Conservation (phyloP, 352 stramenopile species). For the Globisporangium acanthophoron region DNA sequence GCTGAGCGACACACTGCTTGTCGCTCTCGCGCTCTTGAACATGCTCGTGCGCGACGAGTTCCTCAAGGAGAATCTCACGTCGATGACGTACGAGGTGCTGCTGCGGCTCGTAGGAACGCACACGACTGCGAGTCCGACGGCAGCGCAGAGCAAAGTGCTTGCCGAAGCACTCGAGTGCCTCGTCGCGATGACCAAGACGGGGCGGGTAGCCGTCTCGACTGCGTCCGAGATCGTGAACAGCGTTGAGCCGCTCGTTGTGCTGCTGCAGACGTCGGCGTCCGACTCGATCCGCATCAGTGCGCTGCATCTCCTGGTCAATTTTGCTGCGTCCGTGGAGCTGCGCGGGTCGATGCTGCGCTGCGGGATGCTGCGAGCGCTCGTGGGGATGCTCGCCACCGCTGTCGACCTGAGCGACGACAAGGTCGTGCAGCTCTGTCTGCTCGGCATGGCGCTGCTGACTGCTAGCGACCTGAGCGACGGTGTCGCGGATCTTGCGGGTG, state of each 20-base stretch:
- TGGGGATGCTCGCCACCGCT: slow-evolving; percentile 17
- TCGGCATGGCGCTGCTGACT: slow-evolving; percentile 63
- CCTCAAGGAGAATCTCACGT: slow-evolving; percentile 42
- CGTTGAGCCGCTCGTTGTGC: slow-evolving; percentile 40
- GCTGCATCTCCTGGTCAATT: slow-evolving; percentile 70
- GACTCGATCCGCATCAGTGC: slow-evolving; percentile 40
- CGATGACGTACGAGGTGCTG: slow-evolving; percentile 59
- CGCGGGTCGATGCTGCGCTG: slow-evolving; percentile 33
- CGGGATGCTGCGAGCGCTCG: slow-evolving; percentile 35
- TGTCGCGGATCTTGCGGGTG: slow-evolving; percentile 24
- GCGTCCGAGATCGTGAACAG: slow-evolving; percentile 32
- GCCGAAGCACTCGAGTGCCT: slow-evolving; percentile 45
- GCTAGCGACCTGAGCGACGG: slow-evolving; percentile 24
- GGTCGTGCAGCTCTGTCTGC: slow-evolving; percentile 49
- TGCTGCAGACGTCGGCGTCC: slow-evolving; percentile 23
- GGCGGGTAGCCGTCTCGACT: slow-evolving; percentile 20
- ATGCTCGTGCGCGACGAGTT: slow-evolving; percentile 40
- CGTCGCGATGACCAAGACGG: slow-evolving; percentile 37
- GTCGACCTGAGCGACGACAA: slow-evolving; percentile 35
- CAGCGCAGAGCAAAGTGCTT: slow-evolving; percentile 26
- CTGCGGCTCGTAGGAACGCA: slow-evolving; percentile 37
- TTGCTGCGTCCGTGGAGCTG: slow-evolving; percentile 38
- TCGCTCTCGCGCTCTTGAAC: slow-evolving; percentile 43
- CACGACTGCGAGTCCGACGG: slow-evolving; percentile 5
- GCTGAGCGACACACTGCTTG: slow-evolving; percentile 24